Base-by-base conservation (phyloP, 306 rosid genomes). In the Rosa lucieae region DNA sequence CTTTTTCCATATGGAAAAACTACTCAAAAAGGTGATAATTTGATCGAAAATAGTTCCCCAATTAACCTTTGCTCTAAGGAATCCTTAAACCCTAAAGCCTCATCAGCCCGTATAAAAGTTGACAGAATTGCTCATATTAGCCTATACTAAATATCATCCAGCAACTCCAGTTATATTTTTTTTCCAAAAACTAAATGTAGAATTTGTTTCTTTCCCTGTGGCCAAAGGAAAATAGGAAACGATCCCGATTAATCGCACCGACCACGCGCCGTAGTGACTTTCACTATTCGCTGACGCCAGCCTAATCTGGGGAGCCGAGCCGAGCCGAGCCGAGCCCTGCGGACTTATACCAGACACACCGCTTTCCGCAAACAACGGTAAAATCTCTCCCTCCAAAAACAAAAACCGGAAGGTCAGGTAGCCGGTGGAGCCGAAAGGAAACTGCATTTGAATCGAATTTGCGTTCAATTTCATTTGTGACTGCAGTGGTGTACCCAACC, bases 371-470 rank as follows among this genome's bases (percentile, higher is more conserved):
- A 15, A 63, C 83, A 63, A 46, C 77, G 62, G 48, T 35, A 29
- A 77, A 71, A 47, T 43, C 18, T 14, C 65, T 37, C 70, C 70
- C 12, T 66, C 42, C 75, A 20, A 72, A 32, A 76, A 87, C 26
- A 67, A 81, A 82, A 81, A 82, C 89, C 81, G 88, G 85, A 69
- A 79, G 78, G 52, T 1, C 53, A 82, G 82, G 76, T 78, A 82
- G 71, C 86, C 81, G 83, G 90, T 85, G 43, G 37, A 8, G 17
- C 44, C 5, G 0, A 10, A 63, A 12, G 10, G 46, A 82, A 82
- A 37, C 67, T 87, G 81, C 92, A 91, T 92, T 88, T 88, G 82
- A 75, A 12, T 79, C 80, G 87, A 78, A 92, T 89, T 92, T 90
- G 75, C 78, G 84, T 78, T 63, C 72, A 76, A 90, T 92, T 88